Percentiles rank a stretch among this genome's conserved stretches.
phyloP scores from a whole-genome alignment of 1,284 basidiomycete genomes.

The Caloboletus firmus region DNA sequence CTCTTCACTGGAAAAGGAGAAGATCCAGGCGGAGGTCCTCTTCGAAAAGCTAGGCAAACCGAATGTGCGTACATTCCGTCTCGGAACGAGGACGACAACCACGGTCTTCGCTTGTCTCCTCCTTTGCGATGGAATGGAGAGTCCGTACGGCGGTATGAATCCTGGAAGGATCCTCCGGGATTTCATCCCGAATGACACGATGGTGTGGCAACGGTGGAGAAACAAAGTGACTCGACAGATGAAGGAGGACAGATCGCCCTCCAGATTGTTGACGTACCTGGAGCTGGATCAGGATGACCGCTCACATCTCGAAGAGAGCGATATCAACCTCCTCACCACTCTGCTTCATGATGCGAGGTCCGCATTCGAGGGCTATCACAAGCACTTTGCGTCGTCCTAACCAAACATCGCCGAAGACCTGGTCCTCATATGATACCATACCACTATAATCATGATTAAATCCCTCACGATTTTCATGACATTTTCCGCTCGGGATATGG shows the following conservation, averaged over 20 bases:
- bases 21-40: slow-evolving; percentile 27
- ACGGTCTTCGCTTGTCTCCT: slow-evolving; percentile 31
- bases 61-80: slow-evolving; percentile 20
- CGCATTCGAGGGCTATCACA: slow-evolving; percentile 26
- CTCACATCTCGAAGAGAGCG: slow-evolving; percentile 6
- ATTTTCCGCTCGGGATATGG: no score
- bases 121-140: slow-evolving; percentile 23
- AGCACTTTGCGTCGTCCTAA: slow-evolving; percentile 8
- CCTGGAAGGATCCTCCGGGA: slow-evolving; percentile 22
- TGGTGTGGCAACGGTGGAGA: slow-evolving; percentile 33
- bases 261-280: neutral
- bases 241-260: neutral
- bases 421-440: neutral
- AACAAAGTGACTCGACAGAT: slow-evolving; percentile 26
- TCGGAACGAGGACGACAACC: slow-evolving; percentile 31
- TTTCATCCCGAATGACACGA: slow-evolving; percentile 31
- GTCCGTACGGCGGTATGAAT: slow-evolving; percentile 9
- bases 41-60: slow-evolving; percentile 21
- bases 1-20: slow-evolving; percentile 35
- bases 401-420: neutral
- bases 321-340: slow-evolving; percentile 19
- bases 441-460: neutral
- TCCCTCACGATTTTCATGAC: neutral
- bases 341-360: slow-evolving; percentile 21
- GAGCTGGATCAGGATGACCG: slow-evolving; percentile 16